These are phyloP conservation scores for Curvularia spicifera DNA, from an alignment of 2,329 filamentous ascomycete species.

Conservation along the genomic window DNA sequence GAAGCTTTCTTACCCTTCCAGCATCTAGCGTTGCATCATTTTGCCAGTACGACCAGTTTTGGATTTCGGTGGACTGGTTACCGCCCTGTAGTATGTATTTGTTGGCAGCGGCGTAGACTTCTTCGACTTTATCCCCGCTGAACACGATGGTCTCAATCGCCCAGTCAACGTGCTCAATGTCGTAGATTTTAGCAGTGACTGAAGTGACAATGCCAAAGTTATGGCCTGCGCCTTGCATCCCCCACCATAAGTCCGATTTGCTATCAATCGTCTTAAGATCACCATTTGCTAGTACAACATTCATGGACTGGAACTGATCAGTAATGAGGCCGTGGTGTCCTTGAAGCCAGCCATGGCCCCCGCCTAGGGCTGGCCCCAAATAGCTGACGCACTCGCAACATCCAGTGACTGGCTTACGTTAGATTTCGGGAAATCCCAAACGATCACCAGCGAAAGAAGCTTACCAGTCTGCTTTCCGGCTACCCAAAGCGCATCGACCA, in stretches of 20 bases:
- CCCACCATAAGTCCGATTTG: slow-evolving; percentile 63
- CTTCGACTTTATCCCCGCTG: slow-evolving; percentile 57
- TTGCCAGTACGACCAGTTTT: slow-evolving; percentile 36
- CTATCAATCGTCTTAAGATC: slow-evolving; percentile 48
- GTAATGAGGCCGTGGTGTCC: slow-evolving; percentile 61
- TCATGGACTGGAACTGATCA: slow-evolving; percentile 62
- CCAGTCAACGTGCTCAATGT: slow-evolving; percentile 29
- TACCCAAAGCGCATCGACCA: slow-evolving; percentile 59
- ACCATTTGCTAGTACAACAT: slow-evolving; percentile 61
- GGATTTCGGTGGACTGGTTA: slow-evolving; percentile 51
- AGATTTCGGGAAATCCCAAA: background rate
- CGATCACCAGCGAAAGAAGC: background rate
- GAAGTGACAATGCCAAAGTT: slow-evolving; percentile 57
- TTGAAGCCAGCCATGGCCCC: slow-evolving; percentile 63
- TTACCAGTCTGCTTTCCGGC: slow-evolving; percentile 59
- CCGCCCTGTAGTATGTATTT: slow-evolving; percentile 54
- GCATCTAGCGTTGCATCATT: slow-evolving; percentile 20
- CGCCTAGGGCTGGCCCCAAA: slow-evolving; percentile 61
- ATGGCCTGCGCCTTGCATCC: slow-evolving; percentile 47
- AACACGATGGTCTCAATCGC: slow-evolving; percentile 31
- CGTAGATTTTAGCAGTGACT: slow-evolving; percentile 54
- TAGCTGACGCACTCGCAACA: slow-evolving; percentile 59
- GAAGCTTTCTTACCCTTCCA: background rate
- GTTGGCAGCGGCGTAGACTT: slow-evolving; percentile 57
- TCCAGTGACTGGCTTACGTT: slow-evolving; percentile 31